Conservation (phyloP, 1,139 yeast species). For the Yamadazyma sp. region DNA sequence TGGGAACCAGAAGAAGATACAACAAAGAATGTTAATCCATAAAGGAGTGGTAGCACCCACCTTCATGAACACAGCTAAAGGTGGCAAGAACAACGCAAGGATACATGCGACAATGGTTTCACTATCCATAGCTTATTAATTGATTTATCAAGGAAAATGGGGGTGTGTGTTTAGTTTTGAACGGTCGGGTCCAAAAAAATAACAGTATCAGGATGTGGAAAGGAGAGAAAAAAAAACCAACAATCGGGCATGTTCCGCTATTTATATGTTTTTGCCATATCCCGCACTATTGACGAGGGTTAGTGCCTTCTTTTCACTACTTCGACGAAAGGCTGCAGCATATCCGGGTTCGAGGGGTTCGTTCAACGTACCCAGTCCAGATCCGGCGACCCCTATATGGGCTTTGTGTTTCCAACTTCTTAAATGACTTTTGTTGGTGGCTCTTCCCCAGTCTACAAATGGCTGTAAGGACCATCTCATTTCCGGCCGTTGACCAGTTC, state of each 20-base stretch:
- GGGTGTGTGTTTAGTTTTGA: neutral
- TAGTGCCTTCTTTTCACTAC: no score
- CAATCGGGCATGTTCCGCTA: neutral
- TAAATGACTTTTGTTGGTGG: no score
- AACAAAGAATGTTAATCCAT: conserved; percentile 60
- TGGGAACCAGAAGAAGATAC: conserved; percentile 70
- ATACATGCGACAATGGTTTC: conserved; percentile 45
- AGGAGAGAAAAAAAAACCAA: no score
- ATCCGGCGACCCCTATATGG: no score
- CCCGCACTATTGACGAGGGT: neutral
- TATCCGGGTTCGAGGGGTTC: no score
- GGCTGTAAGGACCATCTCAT: neutral
- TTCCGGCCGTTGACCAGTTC: neutral
- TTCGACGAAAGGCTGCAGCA: no score
- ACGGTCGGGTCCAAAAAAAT: neutral
- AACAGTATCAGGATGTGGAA: no score
- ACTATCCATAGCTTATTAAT: conserved; percentile 29
- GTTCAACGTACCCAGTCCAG: no score
- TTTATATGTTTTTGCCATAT: conserved; percentile 2
- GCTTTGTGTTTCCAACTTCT: no score
- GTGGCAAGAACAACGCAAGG: conserved; percentile 63
- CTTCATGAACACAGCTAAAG: conserved; percentile 68
- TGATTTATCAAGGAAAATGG: no score
- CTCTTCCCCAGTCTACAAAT: no score
- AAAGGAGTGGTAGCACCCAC: conserved; percentile 62